Evolutionary conservation across 2,329 filamentous ascomycete species (phyloP).

Genomic region (Fusarium graminum): DNA sequence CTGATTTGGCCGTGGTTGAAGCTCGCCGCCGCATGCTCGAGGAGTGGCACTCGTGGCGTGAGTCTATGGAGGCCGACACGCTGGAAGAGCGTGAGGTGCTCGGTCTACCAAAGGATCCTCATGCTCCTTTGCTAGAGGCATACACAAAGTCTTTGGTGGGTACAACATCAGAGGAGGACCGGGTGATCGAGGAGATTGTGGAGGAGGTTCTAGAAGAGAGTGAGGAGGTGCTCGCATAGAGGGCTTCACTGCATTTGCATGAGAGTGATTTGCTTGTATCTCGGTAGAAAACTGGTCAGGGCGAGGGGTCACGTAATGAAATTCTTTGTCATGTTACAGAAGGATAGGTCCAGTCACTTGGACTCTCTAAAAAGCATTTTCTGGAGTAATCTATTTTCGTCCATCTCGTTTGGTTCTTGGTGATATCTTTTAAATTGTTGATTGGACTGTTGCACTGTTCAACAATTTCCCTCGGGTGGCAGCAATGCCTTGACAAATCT

Average conservation of each 20-base stretch:
- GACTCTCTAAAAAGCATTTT: constrained; percentile 45
- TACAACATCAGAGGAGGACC: constrained; percentile 74
- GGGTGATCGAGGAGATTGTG: constrained; percentile 88
- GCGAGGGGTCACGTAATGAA: constrained; percentile 54
- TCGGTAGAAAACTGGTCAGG: constrained; percentile 52
- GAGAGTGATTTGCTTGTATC: constrained; percentile 52
- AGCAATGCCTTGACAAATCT: no score
- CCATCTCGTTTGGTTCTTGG: neutral
- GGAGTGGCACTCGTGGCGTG: constrained; percentile 91
- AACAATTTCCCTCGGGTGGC: neutral
- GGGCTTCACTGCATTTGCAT: constrained; percentile 49
- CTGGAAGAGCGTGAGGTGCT: constrained; percentile 76
- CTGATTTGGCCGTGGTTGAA: constrained; percentile 94
- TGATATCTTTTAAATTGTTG: neutral
- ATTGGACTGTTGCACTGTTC: neutral
- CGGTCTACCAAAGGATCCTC: constrained; percentile 75
- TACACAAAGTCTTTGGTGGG: constrained; percentile 66
- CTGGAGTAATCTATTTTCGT: constrained; percentile 38
- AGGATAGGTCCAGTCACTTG: constrained; percentile 40
- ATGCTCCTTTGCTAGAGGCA: constrained; percentile 71
- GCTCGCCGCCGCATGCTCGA: constrained; percentile 82
- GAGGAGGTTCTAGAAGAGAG: constrained; percentile 87
- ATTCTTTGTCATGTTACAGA: constrained; percentile 46
- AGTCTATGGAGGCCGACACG: constrained; percentile 77
- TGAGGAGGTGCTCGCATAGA: constrained; percentile 76